Conservation (phyloP, 225 moss, liverwort and hornwort genomes). For the Neckera pumila region DNA sequence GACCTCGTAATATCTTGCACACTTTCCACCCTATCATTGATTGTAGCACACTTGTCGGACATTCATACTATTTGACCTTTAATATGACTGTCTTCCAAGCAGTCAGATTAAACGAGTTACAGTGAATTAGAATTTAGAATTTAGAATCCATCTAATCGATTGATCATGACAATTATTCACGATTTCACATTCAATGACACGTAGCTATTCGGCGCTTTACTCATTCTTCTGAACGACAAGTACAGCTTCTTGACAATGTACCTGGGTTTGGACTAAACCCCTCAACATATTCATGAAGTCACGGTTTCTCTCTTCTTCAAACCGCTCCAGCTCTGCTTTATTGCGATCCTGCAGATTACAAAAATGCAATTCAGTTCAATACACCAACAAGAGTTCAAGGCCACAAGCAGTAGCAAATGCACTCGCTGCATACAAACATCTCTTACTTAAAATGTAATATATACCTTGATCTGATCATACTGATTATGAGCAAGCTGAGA, state of each 20-base stretch:
- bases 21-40: background rate
- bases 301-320: conserved; percentile 66
- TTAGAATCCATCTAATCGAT: background rate
- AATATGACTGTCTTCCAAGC: background rate
- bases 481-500: conserved; percentile 63
- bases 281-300: conserved; percentile 83
- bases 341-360: conserved; percentile 62
- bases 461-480: conserved; percentile 87
- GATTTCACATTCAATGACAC: background rate
- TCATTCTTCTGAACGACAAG: background rate
- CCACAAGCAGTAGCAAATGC: background rate
- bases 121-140: background rate
- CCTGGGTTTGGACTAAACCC: conserved; percentile 90
- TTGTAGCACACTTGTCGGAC: background rate
- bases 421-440: background rate
- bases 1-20: background rate
- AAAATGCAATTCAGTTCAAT: background rate
- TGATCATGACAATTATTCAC: background rate
- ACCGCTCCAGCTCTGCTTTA: conserved; percentile 67
- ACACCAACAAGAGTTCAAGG: background rate
- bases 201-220: background rate
- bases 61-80: background rate
- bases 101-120: background rate
- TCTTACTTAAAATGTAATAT: background rate
- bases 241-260: background rate